A percentile compares a stretch with the other conserved stretches of the same genome.
phyloP scores from a whole-genome alignment of 2,329 filamentous ascomycete species.

The Cladobotryum protrusum region DNA sequence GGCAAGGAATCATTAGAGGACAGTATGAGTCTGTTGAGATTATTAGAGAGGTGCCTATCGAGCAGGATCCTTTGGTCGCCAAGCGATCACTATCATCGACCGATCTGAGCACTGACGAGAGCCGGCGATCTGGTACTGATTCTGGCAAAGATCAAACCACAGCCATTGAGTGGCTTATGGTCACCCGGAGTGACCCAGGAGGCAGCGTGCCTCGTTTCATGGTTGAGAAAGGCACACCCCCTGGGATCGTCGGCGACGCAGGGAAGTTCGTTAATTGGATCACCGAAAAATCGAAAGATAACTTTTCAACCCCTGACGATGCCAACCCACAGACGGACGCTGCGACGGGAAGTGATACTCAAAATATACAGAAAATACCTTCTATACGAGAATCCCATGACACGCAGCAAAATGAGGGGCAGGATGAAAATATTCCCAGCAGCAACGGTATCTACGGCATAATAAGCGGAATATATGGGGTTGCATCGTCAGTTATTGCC shows the following conservation, averaged over 20 bases:
- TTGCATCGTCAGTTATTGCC: slow-evolving; percentile 42
- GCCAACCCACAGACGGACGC: not conserved
- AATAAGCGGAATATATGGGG: slow-evolving; percentile 46
- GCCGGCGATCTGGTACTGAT: slow-evolving; percentile 13
- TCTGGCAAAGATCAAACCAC: slow-evolving; percentile 29
- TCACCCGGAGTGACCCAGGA: slow-evolving; percentile 81
- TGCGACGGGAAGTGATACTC: not conserved
- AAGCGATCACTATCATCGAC: slow-evolving; percentile 29
- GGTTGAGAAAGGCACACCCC: slow-evolving; percentile 83
- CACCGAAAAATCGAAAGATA: slow-evolving; percentile 33
- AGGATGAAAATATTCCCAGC: slow-evolving; percentile 29
- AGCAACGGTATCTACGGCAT: slow-evolving; percentile 50
- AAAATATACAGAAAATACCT: slow-evolving; percentile 4
- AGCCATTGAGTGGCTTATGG: slow-evolving; percentile 82
- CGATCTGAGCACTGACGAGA: slow-evolving; percentile 26
- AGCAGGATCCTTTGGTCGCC: slow-evolving; percentile 33
- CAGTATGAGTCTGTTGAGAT: slow-evolving; percentile 89
- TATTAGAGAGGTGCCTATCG: slow-evolving; percentile 71
- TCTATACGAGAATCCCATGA: slow-evolving; percentile 21
- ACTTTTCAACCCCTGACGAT: slow-evolving; percentile 20
- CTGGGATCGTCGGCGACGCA: slow-evolving; percentile 71
- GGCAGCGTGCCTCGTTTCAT: slow-evolving; percentile 84
- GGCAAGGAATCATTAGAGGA: slow-evolving; percentile 71
- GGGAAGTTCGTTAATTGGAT: slow-evolving; percentile 77
- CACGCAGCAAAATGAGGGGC: slow-evolving; percentile 19